Conservation (phyloP, 192 early-diverging fungal species). For the Coemansia sp. region DNA sequence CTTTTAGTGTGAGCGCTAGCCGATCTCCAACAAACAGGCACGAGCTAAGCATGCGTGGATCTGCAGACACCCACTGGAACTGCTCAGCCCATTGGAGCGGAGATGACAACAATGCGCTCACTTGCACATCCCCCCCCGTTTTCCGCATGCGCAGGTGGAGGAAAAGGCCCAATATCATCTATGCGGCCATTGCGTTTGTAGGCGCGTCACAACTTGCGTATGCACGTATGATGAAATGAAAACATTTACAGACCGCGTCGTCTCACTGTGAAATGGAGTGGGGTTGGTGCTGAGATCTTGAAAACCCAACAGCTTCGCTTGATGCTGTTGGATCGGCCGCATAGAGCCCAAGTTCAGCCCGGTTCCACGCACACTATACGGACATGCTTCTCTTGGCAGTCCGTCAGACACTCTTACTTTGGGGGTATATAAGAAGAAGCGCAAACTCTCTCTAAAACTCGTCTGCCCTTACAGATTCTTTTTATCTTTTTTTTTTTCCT, state of each 20-base stretch:
- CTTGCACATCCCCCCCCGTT: conserved; percentile 1
- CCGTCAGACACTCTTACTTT: not conserved
- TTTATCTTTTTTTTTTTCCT: not conserved
- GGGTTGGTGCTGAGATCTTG: not conserved
- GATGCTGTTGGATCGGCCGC: conserved; percentile 9
- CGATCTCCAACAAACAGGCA: not conserved
- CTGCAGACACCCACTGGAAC: not conserved
- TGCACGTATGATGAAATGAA: conserved; percentile 2
- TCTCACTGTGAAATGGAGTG: not conserved
- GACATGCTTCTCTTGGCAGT: not conserved
- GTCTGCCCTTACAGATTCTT: conserved; percentile 1
- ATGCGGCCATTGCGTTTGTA: not conserved
- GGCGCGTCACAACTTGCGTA: not conserved
- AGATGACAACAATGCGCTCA: conserved; percentile 4
- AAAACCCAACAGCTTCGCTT: not conserved
- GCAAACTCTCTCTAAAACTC: not conserved
- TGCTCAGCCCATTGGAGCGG: not conserved
- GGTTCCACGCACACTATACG: not conserved
- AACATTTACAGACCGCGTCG: not conserved
- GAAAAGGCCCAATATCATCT: not conserved
- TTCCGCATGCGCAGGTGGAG: conserved; percentile 1
- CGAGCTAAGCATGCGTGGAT: not conserved
- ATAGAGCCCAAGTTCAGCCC: not conserved
- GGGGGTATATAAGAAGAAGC: not conserved
- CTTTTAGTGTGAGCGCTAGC: too few relatives aligned